These are phyloP conservation scores for Saussurea involucrata DNA, from an alignment of 129 eudicot species.

Conservation along the genomic window DNA sequence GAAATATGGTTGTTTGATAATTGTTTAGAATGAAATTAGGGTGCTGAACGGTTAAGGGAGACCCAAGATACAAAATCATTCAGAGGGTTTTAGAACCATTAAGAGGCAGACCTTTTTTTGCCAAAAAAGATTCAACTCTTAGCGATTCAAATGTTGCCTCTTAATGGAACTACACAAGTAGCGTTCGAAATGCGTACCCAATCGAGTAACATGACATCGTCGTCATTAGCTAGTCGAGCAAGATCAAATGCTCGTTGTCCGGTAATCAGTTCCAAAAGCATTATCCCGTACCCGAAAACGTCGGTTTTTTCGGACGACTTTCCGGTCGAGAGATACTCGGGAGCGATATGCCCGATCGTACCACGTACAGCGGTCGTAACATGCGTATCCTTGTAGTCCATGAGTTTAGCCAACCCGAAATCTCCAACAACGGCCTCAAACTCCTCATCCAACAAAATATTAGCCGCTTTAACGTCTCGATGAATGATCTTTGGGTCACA, in stretches of 20 bases:
- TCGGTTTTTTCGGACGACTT: conserved; percentile 85
- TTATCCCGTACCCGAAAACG: conserved; percentile 84
- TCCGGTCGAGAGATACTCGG: conserved; percentile 79
- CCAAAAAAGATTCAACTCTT: too few species aligned
- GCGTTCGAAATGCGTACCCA: conserved; percentile 45
- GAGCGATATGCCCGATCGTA: conserved; percentile 87
- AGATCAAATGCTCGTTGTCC: conserved; percentile 87
- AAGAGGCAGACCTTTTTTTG: too few species aligned
- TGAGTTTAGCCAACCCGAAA: conserved; percentile 74
- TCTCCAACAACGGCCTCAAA: conserved; percentile 94
- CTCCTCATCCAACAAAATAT: conserved; percentile 75
- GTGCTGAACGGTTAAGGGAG: too few species aligned
- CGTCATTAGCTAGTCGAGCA: conserved; percentile 86
- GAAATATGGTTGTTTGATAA: too few species aligned
- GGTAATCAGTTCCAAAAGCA: conserved; percentile 85
- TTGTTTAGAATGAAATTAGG: too few species aligned
- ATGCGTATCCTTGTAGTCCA: conserved; percentile 83
- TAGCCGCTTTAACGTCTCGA: conserved; percentile 91
- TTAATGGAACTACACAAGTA: background rate
- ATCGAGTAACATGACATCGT: conserved; percentile 83
- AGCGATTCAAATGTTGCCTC: too few species aligned
- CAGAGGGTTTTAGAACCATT: too few species aligned
- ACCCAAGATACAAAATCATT: too few species aligned
- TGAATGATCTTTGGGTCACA: conserved; percentile 88
- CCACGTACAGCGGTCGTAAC: conserved; percentile 91